Base-by-base conservation (phyloP, 768 basidiomycete species). In the Russula compacta region DNA sequence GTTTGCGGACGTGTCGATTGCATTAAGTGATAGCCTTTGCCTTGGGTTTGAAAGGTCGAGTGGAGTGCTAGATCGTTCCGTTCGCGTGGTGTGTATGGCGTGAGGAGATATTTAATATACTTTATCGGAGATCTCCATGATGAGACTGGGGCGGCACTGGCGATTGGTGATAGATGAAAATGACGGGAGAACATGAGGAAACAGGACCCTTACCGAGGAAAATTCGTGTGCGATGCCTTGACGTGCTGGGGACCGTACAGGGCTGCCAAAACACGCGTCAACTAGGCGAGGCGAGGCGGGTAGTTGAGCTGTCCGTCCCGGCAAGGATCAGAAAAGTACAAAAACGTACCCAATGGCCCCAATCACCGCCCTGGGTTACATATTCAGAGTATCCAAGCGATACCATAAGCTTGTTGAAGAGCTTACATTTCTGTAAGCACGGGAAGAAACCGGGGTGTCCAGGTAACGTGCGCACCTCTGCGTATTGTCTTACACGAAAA, bases 341-440 rank as follows among this genome's bases (percentile, higher is more conserved):
- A 49, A 15, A 33, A 44, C 69, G 43, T 59, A 79, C 78, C 7
- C 66, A 29, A 24, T 66, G 70, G 6, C 80, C 79, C 77, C 75
- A 79, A 61, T 81, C 79, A 14, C 79, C 79, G 19, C 78, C 79
- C 70, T 80, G 78, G 0, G 75, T 75, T 0, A 77, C 78, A 78
- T 67, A 69, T 50, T 65, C 56, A 7, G 62, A 32, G 59, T 72
- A 72, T 11, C 71, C 72, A 5, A 72, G 65, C 0, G 66, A 64
- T 6, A 70, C 21, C 65, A 69, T 61, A 14, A 64, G 36, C 60
- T 70, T 73, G 53, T 70, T 61, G 33, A 52, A 24, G 33, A 66
- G 61, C 67, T 53, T 53, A 66, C 15, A 9, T 21, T 29, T 53
- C 3, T 29, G 21, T 59, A 10, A 57, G 32, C 15, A 46, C 17